Percentiles rank a stretch among this genome's conserved stretches.
These are phyloP conservation scores for Thalassiosira hispida DNA, from an alignment of 352 stramenopile genomes.

Conservation along the genomic window DNA sequence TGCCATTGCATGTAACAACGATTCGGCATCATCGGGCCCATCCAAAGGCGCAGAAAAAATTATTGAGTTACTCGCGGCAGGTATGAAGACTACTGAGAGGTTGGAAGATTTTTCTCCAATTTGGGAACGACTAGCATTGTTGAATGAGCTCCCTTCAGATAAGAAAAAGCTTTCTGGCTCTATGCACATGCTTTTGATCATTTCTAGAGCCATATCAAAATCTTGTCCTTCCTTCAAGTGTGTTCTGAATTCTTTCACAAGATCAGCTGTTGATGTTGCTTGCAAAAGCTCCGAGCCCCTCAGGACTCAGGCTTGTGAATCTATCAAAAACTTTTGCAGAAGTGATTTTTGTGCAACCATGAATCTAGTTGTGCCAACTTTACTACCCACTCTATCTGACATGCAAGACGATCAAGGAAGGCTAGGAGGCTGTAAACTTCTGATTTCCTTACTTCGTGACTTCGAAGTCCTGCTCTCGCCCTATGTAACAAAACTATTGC, in stretches of 20 bases:
- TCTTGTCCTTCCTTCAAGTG: conserved; percentile 17
- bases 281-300: conserved; percentile 35
- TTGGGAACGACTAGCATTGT: conserved; percentile 32
- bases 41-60: conserved; percentile 29
- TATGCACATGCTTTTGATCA: conserved; percentile 33
- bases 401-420: conserved; percentile 51
- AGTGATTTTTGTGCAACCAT: conserved; percentile 49
- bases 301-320: conserved; percentile 20
- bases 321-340: conserved; percentile 51
- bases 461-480: conserved; percentile 52
- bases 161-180: conserved; percentile 21
- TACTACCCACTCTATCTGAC: conserved; percentile 43
- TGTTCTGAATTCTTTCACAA: conserved; percentile 33
- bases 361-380: conserved; percentile 36
- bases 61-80: conserved; percentile 35
- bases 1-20: conserved; percentile 36
- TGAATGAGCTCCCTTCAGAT: conserved; percentile 14
- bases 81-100: conserved; percentile 19
- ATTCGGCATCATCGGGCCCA: conserved; percentile 8
- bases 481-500: conserved; percentile 75
- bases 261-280: conserved; percentile 32
- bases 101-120: conserved; percentile 45
- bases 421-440: conserved; percentile 57
- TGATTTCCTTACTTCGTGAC: conserved; percentile 61
- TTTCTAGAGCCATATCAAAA: conserved; percentile 32